Evolutionary conservation across 306 rosid genomes (phyloP).

Genomic region (Vigna trinervia): DNA sequence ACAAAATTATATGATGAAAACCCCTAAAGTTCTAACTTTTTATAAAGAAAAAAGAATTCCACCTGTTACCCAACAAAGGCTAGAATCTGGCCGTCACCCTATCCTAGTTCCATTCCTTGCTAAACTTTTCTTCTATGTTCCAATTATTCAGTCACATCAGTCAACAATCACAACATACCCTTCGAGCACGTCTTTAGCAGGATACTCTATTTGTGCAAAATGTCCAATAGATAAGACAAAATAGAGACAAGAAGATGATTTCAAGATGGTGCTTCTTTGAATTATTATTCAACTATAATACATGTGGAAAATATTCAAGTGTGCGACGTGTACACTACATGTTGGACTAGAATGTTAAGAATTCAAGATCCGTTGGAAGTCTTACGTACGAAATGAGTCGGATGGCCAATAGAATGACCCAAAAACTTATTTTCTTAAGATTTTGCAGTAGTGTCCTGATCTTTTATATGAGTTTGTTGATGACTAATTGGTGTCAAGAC

Average conservation of each 20-base stretch:
- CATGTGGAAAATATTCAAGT: too few relatives aligned
- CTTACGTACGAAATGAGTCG: too few relatives aligned
- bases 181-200: not conserved
- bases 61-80: not conserved
- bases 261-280: conserved; percentile 30
- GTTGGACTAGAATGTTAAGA: too few relatives aligned
- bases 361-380: too few relatives aligned
- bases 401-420: too few relatives aligned
- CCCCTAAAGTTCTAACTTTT: too few relatives aligned
- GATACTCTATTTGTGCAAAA: not conserved
- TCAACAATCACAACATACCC: not conserved
- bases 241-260: not conserved
- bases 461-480: too few relatives aligned
- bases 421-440: too few relatives aligned
- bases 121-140: not conserved
- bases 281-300: not conserved
- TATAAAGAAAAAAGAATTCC: not conserved
- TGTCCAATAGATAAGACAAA: not conserved
- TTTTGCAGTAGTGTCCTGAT: too few relatives aligned
- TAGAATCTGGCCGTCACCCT: not conserved
- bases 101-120: not conserved
- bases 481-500: too few relatives aligned
- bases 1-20: not conserved
- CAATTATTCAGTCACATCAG: not conserved
- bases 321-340: too few relatives aligned